Conservation (phyloP, 2,329 filamentous ascomycete species). For the Fusarium euwallaceae region DNA sequence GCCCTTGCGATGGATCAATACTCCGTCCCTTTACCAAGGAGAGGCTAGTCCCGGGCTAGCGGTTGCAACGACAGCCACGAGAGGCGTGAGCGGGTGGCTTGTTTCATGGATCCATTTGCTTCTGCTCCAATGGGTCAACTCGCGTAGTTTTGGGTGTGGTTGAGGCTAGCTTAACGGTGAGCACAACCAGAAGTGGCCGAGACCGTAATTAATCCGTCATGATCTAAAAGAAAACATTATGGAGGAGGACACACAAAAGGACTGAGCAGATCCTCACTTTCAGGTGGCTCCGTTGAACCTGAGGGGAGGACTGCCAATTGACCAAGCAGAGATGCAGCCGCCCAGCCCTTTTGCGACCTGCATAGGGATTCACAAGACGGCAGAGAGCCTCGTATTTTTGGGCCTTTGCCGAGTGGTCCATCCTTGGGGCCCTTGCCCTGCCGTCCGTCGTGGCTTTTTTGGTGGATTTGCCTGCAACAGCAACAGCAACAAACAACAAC, state of each 20-base stretch:
- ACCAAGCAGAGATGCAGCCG: conserved; percentile 10
- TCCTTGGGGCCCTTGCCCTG: neutral
- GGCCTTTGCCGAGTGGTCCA: conserved; percentile 9
- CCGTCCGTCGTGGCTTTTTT: conserved; percentile 9
- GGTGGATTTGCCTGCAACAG: neutral
- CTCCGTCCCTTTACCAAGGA: neutral
- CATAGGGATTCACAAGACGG: conserved; percentile 10
- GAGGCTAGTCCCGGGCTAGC: conserved; percentile 2
- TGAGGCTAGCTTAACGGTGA: conserved; percentile 36
- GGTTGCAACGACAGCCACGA: conserved; percentile 5
- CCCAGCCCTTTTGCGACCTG: neutral
- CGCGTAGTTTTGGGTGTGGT: neutral
- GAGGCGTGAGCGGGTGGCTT: conserved; percentile 33
- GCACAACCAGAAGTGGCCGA: conserved; percentile 23
- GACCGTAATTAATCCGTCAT: conserved; percentile 41
- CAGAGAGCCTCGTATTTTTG: conserved; percentile 36
- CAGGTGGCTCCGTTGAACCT: conserved; percentile 18
- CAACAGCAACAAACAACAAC: neutral
- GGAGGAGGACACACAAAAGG: neutral
- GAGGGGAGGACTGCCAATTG: conserved; percentile 18
- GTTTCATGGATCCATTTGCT: conserved; percentile 28
- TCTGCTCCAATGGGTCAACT: conserved; percentile 12
- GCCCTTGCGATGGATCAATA: neutral
- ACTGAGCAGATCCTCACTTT: conserved; percentile 10
- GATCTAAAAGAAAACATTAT: conserved; percentile 34